A percentile compares a stretch with the other conserved stretches of the same genome.
phyloP scores from a whole-genome alignment of 257 asterid genomes.

The Cinchona pubescens region DNA sequence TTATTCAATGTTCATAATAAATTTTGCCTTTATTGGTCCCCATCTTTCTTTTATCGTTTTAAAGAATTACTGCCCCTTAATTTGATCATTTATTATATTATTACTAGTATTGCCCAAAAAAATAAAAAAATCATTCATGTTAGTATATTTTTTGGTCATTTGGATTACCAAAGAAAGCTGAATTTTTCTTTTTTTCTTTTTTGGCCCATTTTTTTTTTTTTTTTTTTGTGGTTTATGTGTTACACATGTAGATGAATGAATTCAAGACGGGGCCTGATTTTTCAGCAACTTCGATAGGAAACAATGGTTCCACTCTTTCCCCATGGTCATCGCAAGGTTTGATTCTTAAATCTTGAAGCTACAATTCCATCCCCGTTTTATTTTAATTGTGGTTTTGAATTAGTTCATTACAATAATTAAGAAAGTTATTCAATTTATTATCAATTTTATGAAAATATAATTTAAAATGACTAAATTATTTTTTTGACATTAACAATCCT shows the following conservation, averaged over 20 bases:
- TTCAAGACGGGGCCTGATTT: slow-evolving; percentile 83
- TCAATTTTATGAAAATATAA: too few species aligned
- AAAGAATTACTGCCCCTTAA: not conserved
- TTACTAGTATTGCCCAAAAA: too few species aligned
- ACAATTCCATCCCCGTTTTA: not conserved
- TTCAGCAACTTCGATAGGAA: slow-evolving; percentile 53
- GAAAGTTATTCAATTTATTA: too few species aligned
- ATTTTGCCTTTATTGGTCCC: too few species aligned
- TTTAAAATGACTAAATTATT: too few species aligned
- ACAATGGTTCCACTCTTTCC: slow-evolving; percentile 59
- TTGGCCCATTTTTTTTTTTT: not conserved
- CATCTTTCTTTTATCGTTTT: not conserved
- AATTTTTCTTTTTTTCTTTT: not conserved
- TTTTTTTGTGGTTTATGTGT: not conserved
- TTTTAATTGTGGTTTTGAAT: not conserved
- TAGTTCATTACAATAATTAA: too few species aligned
- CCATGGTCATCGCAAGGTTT: slow-evolving; percentile 85
- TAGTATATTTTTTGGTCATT: not conserved
- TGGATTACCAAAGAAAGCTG: not conserved
- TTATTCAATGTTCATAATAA: too few species aligned
- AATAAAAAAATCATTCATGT: not conserved
- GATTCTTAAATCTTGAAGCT: slow-evolving; percentile 9
- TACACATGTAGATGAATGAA: slow-evolving; percentile 42
- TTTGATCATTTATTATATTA: not conserved
- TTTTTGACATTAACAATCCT: too few species aligned